Conservation (phyloP, 805 yeast species). For the Starmera amethionina region DNA sequence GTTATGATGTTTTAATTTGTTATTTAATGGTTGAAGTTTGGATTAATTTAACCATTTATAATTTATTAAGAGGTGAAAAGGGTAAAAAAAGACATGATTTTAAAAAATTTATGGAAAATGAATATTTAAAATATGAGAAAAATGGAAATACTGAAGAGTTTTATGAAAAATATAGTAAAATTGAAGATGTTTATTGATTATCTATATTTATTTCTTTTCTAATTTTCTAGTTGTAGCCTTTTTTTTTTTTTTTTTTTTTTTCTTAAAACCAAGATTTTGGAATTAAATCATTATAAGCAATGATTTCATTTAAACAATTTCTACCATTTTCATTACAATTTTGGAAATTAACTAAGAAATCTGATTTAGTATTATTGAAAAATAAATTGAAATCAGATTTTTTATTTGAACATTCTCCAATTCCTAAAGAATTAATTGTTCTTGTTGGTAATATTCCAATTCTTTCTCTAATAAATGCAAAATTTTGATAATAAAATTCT, state of each 20-base stretch:
- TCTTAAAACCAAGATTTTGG: too few relatives aligned
- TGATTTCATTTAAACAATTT: conserved; percentile 31
- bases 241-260: too few relatives aligned
- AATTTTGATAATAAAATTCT: conserved; percentile 26
- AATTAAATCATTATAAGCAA: conserved; percentile 9
- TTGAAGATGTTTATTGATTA: neutral
- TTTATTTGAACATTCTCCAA: conserved; percentile 25
- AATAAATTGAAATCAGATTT: conserved; percentile 23
- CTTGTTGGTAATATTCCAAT: conserved; percentile 30
- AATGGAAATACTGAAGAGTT: neutral
- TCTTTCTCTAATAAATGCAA: conserved; percentile 30
- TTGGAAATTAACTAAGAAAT: conserved; percentile 29
- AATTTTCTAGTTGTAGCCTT: too few relatives aligned
- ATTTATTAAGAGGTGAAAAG: conserved; percentile 48
- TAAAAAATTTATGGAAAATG: neutral
- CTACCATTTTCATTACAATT: conserved; percentile 25
- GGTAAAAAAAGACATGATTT: conserved; percentile 3
- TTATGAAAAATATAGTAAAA: neutral
- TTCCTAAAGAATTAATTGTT: conserved; percentile 25
- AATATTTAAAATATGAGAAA: neutral
- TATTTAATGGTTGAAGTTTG: conserved; percentile 56
- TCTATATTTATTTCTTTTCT: too few relatives aligned
- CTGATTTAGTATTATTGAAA: conserved; percentile 26
- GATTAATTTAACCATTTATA: conserved; percentile 55
- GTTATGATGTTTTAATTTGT: conserved; percentile 47